Evolutionary conservation across 2,329 filamentous ascomycete species (phyloP), one percentile per base, ranked within the genome.

Genomic region (Malbranchea zuffiana): DNA sequence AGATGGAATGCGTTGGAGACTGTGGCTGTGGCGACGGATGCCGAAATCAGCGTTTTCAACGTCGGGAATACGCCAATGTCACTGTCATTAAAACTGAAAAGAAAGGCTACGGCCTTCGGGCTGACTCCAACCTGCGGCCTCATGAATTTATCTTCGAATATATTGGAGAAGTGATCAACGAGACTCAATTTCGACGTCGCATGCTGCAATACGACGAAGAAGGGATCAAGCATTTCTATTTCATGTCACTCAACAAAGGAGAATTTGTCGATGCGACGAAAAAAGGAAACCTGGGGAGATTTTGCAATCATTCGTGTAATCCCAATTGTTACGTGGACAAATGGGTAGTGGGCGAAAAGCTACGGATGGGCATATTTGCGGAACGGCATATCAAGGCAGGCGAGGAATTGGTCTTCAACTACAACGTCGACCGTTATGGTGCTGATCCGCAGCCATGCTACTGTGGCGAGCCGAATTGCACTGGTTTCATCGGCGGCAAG

Each of bases 321-420:
- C 90, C 90, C 12, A 98, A 98, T 56, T 96, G 87, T 63, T 96
- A 93, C 61, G 88, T 98, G 46, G 90, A 98, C 70, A 98, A 98
- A 66, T 98, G 90, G 90, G 87, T 96, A 41, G 86, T 98, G 21
- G 87, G 86, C 12, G 84, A 92, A 52, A 96, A 95, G 66, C 69
- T 96, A 56, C 87, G 90, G 51, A 98, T 98, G 90, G 90, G 90
- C 51, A 96, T 98, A 50, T 98, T 98, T 66, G 84, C 87, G 50
- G 75, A 83, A 62, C 83, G 87, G 46, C 70, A 74, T 52, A 80
- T 98, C 55, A 77, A 78, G 54, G 78, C 82, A 12, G 90, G 90
- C 38, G 90, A 98, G 60, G 90, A 98, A 60, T 68, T 98, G 39
- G 87, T 94, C 15, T 98, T 98, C 69, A 95, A 98, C 67, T 98